Conservation (phyloP, 805 yeast species). For the Lipomyces spencermartinsiae region DNA sequence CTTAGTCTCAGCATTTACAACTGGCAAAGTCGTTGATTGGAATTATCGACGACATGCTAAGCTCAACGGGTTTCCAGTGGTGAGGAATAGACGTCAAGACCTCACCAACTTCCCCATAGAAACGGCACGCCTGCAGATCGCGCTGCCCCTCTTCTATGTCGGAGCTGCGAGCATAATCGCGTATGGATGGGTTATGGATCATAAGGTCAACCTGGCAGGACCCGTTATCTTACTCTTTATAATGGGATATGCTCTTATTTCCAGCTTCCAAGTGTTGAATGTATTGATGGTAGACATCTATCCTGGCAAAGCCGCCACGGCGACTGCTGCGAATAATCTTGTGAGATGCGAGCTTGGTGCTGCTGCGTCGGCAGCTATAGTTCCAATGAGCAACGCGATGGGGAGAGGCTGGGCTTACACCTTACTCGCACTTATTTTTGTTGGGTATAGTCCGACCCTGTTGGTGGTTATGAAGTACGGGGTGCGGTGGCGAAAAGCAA, state of each 20-base stretch:
- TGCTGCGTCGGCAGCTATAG: conserved; percentile 68
- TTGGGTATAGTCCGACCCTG: not conserved
- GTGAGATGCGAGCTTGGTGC: conserved; percentile 76
- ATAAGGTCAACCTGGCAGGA: conserved; percentile 23
- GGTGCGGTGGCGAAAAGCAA: conserved; percentile 10
- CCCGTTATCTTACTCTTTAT: conserved; percentile 27
- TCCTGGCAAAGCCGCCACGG: conserved; percentile 73
- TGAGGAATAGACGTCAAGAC: conserved; percentile 6
- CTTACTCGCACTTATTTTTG: conserved; percentile 43
- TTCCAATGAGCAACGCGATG: conserved; percentile 64
- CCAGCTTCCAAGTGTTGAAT: conserved; percentile 50
- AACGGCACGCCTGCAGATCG: conserved; percentile 25
- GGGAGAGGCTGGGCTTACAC: conserved; percentile 80
- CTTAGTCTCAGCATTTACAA: not conserved
- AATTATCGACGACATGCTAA: conserved; percentile 21
- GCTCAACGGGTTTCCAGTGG: conserved; percentile 8
- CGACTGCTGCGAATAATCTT: conserved; percentile 74
- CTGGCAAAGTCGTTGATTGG: conserved; percentile 19
- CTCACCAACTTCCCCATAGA: conserved; percentile 32
- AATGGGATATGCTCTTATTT: conserved; percentile 16
- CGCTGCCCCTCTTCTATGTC: conserved; percentile 12
- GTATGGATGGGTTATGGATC: conserved; percentile 35
- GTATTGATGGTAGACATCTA: conserved; percentile 76
- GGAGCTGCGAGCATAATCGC: conserved; percentile 10
- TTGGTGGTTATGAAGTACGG: not conserved